phyloP scores from a whole-genome alignment of 257 asterid genomes.

The Nyctanthes arbortristis region DNA sequence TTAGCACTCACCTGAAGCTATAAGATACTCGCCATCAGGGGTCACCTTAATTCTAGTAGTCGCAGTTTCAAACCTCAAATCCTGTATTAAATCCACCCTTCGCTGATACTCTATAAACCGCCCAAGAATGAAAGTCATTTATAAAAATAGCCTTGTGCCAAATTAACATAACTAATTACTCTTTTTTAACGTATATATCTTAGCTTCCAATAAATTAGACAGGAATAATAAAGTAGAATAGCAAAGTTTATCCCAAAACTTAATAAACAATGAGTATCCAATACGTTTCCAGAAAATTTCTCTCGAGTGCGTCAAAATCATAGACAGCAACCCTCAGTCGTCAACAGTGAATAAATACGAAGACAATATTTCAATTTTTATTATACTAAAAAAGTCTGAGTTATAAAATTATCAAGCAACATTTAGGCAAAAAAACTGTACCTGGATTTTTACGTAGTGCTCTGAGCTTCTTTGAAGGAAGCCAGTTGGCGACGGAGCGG shows the following conservation, averaged over 20 bases:
- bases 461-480: constrained; percentile 77
- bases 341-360: not conserved
- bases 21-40: constrained; percentile 83
- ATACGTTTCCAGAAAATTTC: not conserved
- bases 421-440: not conserved
- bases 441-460: constrained; percentile 89
- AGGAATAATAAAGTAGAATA: not conserved
- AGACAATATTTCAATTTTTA: not conserved
- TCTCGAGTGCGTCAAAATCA: not conserved
- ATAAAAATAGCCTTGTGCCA: constrained; percentile 8
- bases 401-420: not conserved
- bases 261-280: not conserved
- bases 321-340: not conserved
- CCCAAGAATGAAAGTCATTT: constrained; percentile 17
- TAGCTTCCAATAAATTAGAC: not conserved
- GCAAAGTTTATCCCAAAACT: not conserved
- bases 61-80: constrained; percentile 89
- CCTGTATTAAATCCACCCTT: constrained; percentile 83
- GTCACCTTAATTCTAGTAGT: constrained; percentile 79
- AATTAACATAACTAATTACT: not conserved
- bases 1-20: constrained; percentile 69
- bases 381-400: not conserved
- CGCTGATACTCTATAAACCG: constrained; percentile 64
- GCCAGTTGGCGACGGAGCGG: constrained; percentile 78
- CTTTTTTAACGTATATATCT: not conserved